Conservation (phyloP, 129 eudicot species). For the Escallonia herrerae region DNA sequence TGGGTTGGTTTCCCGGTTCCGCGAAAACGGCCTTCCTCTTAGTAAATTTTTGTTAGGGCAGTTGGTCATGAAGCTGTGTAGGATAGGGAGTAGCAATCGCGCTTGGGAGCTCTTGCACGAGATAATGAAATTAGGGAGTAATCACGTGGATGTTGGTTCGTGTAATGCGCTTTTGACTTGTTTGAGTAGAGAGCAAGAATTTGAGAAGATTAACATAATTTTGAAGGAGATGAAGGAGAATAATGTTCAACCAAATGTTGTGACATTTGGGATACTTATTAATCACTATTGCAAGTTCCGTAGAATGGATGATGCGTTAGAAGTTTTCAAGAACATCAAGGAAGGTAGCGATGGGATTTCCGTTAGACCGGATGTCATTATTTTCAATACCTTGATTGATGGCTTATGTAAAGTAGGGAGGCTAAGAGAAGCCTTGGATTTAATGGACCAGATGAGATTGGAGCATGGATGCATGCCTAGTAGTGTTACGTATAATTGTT, state of each 20-base stretch:
- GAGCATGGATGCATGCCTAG: conserved; percentile 44
- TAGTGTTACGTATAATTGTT: conserved; percentile 56
- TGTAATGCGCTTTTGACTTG: conserved; percentile 59
- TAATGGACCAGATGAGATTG: conserved; percentile 53
- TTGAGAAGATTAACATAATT: conserved; percentile 37
- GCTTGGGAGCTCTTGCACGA: conserved; percentile 60
- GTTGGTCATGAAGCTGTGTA: conserved; percentile 38
- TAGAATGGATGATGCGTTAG: conserved; percentile 64
- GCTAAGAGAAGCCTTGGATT: conserved; percentile 51
- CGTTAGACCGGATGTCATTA: conserved; percentile 55
- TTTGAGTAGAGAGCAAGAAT: conserved; percentile 36
- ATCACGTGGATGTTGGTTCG: conserved; percentile 25
- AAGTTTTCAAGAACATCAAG: conserved; percentile 53
- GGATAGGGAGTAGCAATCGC: conserved; percentile 22
- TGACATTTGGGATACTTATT: conserved; percentile 57
- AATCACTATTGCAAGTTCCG: conserved; percentile 54
- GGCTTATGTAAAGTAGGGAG: conserved; percentile 88
- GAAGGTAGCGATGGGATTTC: conserved; percentile 39
- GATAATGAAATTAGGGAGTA: conserved; percentile 38
- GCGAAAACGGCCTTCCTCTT: conserved; percentile 39
- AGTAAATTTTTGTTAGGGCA: conserved; percentile 30
- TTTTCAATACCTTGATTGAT: conserved; percentile 64
- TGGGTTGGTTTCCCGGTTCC: conserved; percentile 31
- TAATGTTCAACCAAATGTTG: conserved; percentile 40
- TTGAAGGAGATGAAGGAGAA: conserved; percentile 65